Base-by-base conservation (phyloP, 345 rosid species). In the Hypericum androsaemum region DNA sequence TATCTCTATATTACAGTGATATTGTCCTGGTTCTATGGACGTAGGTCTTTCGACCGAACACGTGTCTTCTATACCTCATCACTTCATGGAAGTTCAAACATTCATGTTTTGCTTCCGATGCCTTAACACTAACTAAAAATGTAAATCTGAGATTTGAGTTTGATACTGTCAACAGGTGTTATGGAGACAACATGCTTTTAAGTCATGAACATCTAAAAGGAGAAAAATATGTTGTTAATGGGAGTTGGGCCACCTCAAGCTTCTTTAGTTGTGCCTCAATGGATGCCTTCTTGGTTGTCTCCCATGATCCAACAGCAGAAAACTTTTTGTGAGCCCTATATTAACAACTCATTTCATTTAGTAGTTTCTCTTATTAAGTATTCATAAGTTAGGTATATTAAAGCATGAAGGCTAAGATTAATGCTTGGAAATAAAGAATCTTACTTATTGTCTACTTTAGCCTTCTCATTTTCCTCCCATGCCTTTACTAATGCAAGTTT, bases 391-490 rank as follows among this genome's bases (percentile, higher is more conserved):
- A 15, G 4, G 10, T 8, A 10, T 10, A 8, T 7, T 13, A 46
- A 13, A 4, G 50, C 7, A 46, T 46, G 12, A 46, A 13, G n/a
- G n/a, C n/a, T n/a, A 14, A 46, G 15, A 7, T 32, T 8, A 32
- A 7, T n/a, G 28, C 22, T 28, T 8, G 12, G 22, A 12, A 55
- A n/a, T 7, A 38, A 7, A 10, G 37, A 49, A 5, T 46, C 81
- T 66, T 78, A 86, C 97, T 73, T 80, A 83, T 77, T 82, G 39
- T 86, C 88, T 8, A 74, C 71, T 74, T 81, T 89, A 32, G 86
- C 86, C 67, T 86, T 83, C 54, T 84, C 90, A 54, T 76, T 83
- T 66, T 83, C 95, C 57, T 82, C 84, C 95, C 97, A 89, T 51
- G 90, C 95, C 58, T 71, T 71, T 39, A 83, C 61, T 50, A 84